Conservation (phyloP, 805 yeast species). For the Metschnikowia orientalis region DNA sequence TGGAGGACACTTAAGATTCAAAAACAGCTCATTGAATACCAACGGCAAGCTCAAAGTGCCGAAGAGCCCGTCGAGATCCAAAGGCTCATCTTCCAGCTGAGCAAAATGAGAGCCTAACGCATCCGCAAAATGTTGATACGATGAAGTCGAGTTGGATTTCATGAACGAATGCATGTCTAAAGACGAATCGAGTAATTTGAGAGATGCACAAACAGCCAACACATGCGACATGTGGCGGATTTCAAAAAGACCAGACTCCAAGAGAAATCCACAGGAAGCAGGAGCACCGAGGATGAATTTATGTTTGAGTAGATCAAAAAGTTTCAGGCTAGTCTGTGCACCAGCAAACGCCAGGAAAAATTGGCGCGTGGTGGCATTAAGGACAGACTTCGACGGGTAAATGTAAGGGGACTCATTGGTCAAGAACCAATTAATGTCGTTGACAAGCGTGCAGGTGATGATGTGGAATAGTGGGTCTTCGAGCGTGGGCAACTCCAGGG, state of each 20-base stretch:
- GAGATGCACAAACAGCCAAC: constrained; percentile 41
- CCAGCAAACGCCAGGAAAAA: no score
- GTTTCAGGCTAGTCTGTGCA: no score
- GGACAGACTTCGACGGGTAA: constrained; percentile 35
- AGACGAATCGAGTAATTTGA: constrained; percentile 41
- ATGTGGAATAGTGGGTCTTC: no score
- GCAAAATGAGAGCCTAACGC: constrained; percentile 16
- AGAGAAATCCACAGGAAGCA: constrained; percentile 44
- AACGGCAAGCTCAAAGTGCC: constrained; percentile 50
- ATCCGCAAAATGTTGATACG: constrained; percentile 13
- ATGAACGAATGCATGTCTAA: constrained; percentile 18
- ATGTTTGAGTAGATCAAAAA: constrained; percentile 44
- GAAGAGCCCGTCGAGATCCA: constrained; percentile 43
- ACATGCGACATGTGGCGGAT: constrained; percentile 41
- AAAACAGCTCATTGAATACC: constrained; percentile 34
- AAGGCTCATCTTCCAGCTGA: constrained; percentile 4
- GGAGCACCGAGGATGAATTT: constrained; percentile 50
- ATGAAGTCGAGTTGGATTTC: constrained; percentile 15
- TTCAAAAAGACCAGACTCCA: constrained; percentile 44
- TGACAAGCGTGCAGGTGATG: constrained; percentile 29
- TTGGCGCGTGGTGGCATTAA: no score
- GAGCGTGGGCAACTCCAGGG: constrained; percentile 20
- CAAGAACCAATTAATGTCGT: constrained; percentile 28
- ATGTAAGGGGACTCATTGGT: constrained; percentile 21
- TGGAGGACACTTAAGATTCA: constrained; percentile 20